Conservation (phyloP, 352 stramenopile genomes). For the Blastocystis sp. region DNA sequence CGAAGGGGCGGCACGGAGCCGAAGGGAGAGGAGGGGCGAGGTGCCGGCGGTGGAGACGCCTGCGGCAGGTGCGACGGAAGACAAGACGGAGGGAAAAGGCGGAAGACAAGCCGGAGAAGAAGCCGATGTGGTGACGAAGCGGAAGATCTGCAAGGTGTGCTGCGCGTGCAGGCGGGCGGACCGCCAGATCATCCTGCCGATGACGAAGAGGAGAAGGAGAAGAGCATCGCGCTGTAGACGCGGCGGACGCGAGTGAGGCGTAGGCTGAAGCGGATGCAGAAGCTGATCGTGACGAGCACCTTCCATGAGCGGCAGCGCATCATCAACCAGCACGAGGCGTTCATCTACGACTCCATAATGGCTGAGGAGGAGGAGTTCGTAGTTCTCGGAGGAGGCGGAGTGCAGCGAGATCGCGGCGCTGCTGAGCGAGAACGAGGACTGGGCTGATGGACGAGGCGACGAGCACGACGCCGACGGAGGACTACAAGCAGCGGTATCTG, state of each 20-base stretch:
- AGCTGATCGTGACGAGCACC: slow-evolving; percentile 44
- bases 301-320: slow-evolving; percentile 58
- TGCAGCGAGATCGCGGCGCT: slow-evolving; percentile 30
- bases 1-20: slow-evolving; percentile 64
- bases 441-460: slow-evolving; percentile 68
- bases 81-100: slow-evolving; percentile 10
- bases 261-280: slow-evolving; percentile 42
- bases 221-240: slow-evolving; percentile 19
- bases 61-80: background rate
- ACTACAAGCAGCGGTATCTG: slow-evolving; percentile 65
- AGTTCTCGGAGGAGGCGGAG: slow-evolving; percentile 38
- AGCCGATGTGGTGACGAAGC: slow-evolving; percentile 71
- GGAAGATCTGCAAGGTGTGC: slow-evolving; percentile 68
- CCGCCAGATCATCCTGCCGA: slow-evolving; percentile 39
- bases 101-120: slow-evolving; percentile 70
- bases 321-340: slow-evolving; percentile 64
- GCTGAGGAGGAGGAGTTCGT: slow-evolving; percentile 65
- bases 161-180: slow-evolving; percentile 26
- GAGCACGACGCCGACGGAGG: slow-evolving; percentile 41
- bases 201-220: slow-evolving; percentile 1
- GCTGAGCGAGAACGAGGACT: slow-evolving; percentile 60
- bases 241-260: background rate
- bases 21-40: slow-evolving; percentile 73
- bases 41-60: background rate
- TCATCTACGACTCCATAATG: slow-evolving; percentile 65